A percentile compares a stretch with the other conserved stretches of the same genome.
Conservation (phyloP, 2,329 filamentous ascomycete species). For the Microsporum canis region DNA sequence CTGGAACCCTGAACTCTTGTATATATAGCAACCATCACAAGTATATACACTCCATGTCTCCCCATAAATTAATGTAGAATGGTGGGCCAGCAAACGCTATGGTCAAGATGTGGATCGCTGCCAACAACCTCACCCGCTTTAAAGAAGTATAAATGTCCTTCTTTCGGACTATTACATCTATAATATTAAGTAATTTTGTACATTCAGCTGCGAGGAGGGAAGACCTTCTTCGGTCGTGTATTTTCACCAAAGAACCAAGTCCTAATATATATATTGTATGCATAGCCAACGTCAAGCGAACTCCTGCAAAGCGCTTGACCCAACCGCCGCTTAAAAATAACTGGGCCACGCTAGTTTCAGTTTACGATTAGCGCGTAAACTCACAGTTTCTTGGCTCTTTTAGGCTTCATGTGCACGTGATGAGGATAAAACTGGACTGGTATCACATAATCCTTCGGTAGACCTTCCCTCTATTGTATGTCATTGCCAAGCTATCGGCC, state of each 20-base stretch:
- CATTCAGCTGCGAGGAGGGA: too few species aligned
- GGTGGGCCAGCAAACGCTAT: not conserved
- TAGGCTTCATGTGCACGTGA: not conserved
- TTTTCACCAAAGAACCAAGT: too few species aligned
- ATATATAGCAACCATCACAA: not conserved
- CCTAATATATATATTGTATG: too few species aligned
- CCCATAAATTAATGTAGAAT: not conserved
- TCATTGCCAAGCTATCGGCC: not conserved
- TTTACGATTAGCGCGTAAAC: not conserved
- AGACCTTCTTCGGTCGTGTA: not conserved
- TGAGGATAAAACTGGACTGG: not conserved
- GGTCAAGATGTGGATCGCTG: constrained; percentile 1
- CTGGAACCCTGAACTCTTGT: not conserved
- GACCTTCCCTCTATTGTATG: not conserved
- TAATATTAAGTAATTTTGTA: too few species aligned
- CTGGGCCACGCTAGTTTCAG: not conserved
- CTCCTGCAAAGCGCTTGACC: not conserved
- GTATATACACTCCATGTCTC: not conserved
- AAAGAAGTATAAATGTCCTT: not conserved
- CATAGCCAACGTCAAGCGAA: not conserved
- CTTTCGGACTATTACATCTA: too few species aligned
- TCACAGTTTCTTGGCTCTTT: not conserved
- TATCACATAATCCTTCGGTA: not conserved
- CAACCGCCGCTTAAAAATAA: constrained; percentile 1
- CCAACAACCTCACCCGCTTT: not conserved